Evolutionary conservation across 805 yeast species (phyloP).

Genomic region (Wickerhamiella domercqiae): DNA sequence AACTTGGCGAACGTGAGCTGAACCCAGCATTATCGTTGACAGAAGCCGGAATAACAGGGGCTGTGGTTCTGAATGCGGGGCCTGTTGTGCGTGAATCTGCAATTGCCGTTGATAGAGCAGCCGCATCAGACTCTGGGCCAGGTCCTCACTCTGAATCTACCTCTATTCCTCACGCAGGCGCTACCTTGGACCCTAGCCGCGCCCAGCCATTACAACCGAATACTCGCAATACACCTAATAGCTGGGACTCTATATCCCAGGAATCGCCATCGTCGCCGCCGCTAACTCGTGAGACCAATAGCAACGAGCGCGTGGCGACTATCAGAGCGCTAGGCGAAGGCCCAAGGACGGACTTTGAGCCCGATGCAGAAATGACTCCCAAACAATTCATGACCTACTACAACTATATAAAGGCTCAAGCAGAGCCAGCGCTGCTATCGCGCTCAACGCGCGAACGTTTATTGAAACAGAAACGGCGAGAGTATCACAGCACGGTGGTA

Average conservation of each 20-base stretch:
- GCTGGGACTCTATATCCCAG: background rate
- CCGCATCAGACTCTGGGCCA: background rate
- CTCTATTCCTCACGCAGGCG: no score
- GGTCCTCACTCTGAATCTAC: background rate
- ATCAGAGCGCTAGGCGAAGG: background rate
- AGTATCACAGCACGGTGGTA: conserved; percentile 26
- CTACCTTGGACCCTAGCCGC: background rate
- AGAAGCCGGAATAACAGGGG: background rate
- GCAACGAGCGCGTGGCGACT: background rate
- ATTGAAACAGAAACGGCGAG: conserved; percentile 17
- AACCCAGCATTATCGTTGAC: background rate
- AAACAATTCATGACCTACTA: conserved; percentile 42
- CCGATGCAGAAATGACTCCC: conserved; percentile 26
- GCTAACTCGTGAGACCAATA: background rate
- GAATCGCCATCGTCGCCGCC: background rate
- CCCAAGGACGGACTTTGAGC: background rate
- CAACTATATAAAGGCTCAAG: conserved; percentile 29
- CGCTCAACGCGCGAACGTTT: conserved; percentile 27
- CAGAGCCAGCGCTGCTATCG: conserved; percentile 30
- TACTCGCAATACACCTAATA: background rate
- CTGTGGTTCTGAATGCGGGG: background rate
- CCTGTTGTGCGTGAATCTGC: no score
- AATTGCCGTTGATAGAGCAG: no score
- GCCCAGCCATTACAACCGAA: background rate
- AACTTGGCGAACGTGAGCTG: background rate